Evolutionary conservation across 345 rosid species (phyloP).

Genomic region (Eutrema japonicum): DNA sequence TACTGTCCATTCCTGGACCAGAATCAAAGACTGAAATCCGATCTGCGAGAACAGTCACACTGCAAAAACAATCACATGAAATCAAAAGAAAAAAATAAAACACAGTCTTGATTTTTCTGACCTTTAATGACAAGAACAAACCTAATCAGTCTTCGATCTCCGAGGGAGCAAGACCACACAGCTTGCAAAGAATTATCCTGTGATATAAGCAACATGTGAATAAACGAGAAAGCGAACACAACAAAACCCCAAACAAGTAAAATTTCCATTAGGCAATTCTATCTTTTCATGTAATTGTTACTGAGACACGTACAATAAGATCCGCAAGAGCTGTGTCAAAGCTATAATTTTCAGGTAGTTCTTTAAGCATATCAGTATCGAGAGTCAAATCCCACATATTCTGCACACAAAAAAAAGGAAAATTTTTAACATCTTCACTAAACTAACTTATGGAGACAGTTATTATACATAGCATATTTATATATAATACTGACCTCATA

Average conservation of each 20-base stretch:
- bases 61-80: constrained; percentile 40
- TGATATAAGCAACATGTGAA: constrained; percentile 20
- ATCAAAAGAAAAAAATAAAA: constrained; percentile 1
- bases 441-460: not conserved
- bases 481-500: constrained; percentile 51
- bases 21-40: constrained; percentile 68
- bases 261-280: not conserved
- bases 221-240: not conserved
- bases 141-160: constrained; percentile 61
- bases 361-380: constrained; percentile 56
- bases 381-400: constrained; percentile 89
- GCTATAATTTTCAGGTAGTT: constrained; percentile 65
- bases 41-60: constrained; percentile 54
- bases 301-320: constrained; percentile 57
- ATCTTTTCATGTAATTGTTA: not conserved
- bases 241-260: not conserved
- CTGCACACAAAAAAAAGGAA: constrained; percentile 43
- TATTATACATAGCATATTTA: not conserved
- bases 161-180: constrained; percentile 53
- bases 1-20: constrained; percentile 78
- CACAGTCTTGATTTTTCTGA: not conserved
- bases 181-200: constrained; percentile 90
- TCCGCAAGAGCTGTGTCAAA: constrained; percentile 83
- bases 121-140: constrained; percentile 28
- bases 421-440: not conserved